Conservation (phyloP, 2,329 filamentous ascomycete genomes). For the Claviceps lovelessii region DNA sequence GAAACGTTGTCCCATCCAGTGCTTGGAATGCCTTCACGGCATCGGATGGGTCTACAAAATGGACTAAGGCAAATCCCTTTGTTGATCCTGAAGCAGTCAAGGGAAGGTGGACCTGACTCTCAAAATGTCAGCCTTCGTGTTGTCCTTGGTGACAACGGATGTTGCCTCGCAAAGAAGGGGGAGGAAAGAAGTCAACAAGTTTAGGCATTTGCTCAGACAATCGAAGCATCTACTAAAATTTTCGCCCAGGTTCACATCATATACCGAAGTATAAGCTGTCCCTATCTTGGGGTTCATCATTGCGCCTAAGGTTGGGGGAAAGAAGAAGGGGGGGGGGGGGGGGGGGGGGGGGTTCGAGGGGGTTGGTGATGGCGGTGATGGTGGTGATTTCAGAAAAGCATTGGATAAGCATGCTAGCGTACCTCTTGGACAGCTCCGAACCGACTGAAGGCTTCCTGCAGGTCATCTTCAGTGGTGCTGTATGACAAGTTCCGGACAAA, state of each 20-base stretch:
- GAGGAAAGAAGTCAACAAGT: neutral
- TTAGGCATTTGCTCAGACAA: slow-evolving; percentile 46
- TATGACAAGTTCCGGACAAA: slow-evolving; percentile 87
- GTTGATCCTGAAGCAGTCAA: slow-evolving; percentile 56
- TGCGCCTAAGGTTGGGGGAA: slow-evolving; percentile 18
- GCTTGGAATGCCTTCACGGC: slow-evolving; percentile 67
- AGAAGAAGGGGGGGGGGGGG: no score
- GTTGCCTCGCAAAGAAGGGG: neutral
- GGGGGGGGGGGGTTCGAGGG: neutral
- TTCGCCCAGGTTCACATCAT: slow-evolving; percentile 85
- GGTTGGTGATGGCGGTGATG: neutral
- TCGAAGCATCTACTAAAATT: slow-evolving; percentile 99
- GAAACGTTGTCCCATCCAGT: slow-evolving; percentile 75
- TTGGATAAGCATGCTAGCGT: slow-evolving; percentile 27
- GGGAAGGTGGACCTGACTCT: slow-evolving; percentile 67
- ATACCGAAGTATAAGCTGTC: slow-evolving; percentile 93
- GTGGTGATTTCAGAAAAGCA: neutral
- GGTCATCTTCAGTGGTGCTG: slow-evolving; percentile 59
- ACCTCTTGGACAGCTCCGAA: slow-evolving; percentile 81
- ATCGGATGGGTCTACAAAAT: slow-evolving; percentile 56
- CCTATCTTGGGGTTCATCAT: slow-evolving; percentile 99
- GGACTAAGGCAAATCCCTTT: slow-evolving; percentile 84
- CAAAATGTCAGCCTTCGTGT: slow-evolving; percentile 14
- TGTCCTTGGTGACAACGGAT: neutral
- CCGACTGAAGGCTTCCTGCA: slow-evolving; percentile 54